A percentile compares a stretch with the other conserved stretches of the same genome.
phyloP scores from a whole-genome alignment of 148 eudicot species.

The Cornus suecica region DNA sequence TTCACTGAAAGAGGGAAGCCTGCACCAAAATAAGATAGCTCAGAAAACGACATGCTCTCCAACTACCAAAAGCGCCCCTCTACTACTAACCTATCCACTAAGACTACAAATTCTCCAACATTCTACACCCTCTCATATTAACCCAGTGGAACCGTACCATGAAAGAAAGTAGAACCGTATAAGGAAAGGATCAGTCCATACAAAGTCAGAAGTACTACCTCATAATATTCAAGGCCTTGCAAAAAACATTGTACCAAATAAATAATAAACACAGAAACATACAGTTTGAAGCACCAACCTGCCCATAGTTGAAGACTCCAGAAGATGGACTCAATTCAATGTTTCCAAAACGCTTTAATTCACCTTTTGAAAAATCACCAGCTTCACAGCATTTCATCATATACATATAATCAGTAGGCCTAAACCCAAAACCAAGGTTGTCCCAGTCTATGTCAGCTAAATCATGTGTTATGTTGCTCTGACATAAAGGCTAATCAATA shows the following conservation, averaged over 20 bases:
- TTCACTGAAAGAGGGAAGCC: too few relatives aligned
- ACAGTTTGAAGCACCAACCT: conserved; percentile 45
- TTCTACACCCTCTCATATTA: too few relatives aligned
- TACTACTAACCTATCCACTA: too few relatives aligned
- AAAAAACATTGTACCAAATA: neutral
- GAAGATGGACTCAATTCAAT: conserved; percentile 93
- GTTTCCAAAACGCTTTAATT: conserved; percentile 77
- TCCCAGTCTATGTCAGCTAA: conserved; percentile 90
- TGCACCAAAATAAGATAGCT: too few relatives aligned
- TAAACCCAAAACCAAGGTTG: conserved; percentile 76
- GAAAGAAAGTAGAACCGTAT: neutral
- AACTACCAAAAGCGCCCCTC: too few relatives aligned
- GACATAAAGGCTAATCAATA: conserved; percentile 11
- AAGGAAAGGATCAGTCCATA: neutral
- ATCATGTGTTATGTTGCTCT: conserved; percentile 40
- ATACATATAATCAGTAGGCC: conserved; percentile 90
- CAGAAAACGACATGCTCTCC: too few relatives aligned
- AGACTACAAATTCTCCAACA: too few relatives aligned
- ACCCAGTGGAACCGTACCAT: too few relatives aligned
- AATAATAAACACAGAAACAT: neutral
- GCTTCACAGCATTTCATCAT: conserved; percentile 71
- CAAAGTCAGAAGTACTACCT: conserved; percentile 1
- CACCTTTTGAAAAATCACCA: conserved; percentile 65
- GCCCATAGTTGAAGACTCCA: conserved; percentile 92
- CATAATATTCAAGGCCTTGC: neutral